These are phyloP conservation scores for Pythium apleroticum DNA, from an alignment of 352 stramenopile species.

Conservation along the genomic window DNA sequence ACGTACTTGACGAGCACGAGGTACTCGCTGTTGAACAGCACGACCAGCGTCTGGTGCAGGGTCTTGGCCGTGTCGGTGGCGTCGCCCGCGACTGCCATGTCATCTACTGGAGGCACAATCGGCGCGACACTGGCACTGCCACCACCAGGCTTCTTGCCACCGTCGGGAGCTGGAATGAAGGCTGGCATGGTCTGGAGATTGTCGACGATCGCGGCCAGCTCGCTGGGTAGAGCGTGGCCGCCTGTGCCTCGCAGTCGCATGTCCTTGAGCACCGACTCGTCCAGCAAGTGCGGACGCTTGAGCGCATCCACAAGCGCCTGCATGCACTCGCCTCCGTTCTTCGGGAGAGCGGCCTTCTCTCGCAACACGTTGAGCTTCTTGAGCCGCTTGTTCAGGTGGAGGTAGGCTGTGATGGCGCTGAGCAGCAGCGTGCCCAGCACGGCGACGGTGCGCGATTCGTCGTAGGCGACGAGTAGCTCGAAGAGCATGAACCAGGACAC, in stretches of 20 bases:
- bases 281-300: conserved; percentile 6
- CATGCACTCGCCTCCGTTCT: background rate
- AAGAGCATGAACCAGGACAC: conserved; percentile 16
- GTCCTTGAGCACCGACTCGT: conserved; percentile 3
- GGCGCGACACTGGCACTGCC: background rate
- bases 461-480: conserved; percentile 10
- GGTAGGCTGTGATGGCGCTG: background rate
- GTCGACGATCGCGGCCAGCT: conserved; percentile 11
- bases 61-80: background rate
- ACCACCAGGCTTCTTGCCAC: background rate
- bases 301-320: conserved; percentile 16
- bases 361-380: conserved; percentile 5
- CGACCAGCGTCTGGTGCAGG: conserved; percentile 7
- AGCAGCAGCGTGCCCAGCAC: conserved; percentile 14
- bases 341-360: background rate
- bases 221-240: conserved; percentile 5
- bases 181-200: conserved; percentile 12
- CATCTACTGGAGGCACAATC: background rate
- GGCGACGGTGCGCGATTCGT: background rate
- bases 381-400: conserved; percentile 18
- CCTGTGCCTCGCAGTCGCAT: conserved; percentile 7
- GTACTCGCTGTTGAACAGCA: conserved; percentile 29
- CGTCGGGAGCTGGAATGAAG: conserved; percentile 1
- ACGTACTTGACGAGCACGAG: conserved; percentile 29
- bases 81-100: background rate